Evolutionary conservation across 495 filamentous ascomycete genomes (phyloP), one percentile per base, ranked within the genome.

Genomic region (Penicillium soppii): DNA sequence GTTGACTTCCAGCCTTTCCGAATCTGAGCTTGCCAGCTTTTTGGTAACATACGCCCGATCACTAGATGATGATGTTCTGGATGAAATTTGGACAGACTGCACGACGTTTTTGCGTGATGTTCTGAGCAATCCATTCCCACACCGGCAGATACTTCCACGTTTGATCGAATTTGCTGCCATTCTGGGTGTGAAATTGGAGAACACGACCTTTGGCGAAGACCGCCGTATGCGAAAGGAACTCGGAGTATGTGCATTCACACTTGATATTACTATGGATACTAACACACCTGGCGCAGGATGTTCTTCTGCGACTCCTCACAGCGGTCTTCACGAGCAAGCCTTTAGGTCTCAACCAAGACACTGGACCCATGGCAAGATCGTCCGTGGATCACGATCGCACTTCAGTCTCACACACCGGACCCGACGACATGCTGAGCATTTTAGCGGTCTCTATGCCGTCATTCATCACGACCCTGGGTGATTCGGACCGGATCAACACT

Each of bases 21-120:
- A 96, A 51, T 78, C 81, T 2, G 91, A 95, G 57, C 72, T 97
- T 13, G 89, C 91, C 7, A 81, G 85, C 16, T 99, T 97, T 63
- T 68, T 97, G 47, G 86, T 94, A 5, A 87, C 90, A 40, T 99
- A 97, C 63, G 86, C 91, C 1, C 80, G 82, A 19, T 92, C 91
- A 3, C 73, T 96, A 12, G 94, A 99, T 59, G 94, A 99, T 57
- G 94, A 99, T 74, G 87, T 94, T n/a, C 92, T 97, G 77, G 95
- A 99, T 61, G 94, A 99, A 69, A 96, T 99, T 25, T 99, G 94
- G 94, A 75, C 82, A 30, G 95, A 99, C 60, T 97, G 92, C 65
- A 90, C 90, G 59, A 82, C 86, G 1, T 99, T 99, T 67, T 66
- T 97, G 36, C 85, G 83, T 45, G 95, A 97, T 67, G 82, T 97